Conservation (phyloP, 176 grass and related monocot species). For the Musa acuminata region DNA sequence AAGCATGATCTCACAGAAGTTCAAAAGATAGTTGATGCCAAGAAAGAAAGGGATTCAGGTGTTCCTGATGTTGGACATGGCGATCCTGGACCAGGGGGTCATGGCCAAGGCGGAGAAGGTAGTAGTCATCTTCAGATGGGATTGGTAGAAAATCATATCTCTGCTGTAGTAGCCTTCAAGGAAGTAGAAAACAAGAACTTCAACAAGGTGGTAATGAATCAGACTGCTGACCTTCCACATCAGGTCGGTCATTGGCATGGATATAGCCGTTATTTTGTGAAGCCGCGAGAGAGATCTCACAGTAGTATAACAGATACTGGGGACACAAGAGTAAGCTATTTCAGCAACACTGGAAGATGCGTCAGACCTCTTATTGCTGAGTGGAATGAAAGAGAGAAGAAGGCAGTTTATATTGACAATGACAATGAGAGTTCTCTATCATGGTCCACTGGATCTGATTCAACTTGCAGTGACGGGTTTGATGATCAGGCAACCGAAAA, state of each 20-base stretch:
- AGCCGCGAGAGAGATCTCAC: background rate
- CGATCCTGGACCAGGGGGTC: background rate
- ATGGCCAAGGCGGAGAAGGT: background rate
- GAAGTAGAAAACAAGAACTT: background rate
- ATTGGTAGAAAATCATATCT: background rate
- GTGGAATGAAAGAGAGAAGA: constrained; percentile 10
- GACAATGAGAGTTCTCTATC: constrained; percentile 7
- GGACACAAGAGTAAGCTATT: background rate
- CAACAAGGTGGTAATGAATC: background rate
- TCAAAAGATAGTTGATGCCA: background rate
- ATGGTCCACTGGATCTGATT: constrained; percentile 8
- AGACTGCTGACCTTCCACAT: background rate
- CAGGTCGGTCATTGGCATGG: background rate
- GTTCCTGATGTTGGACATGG: background rate
- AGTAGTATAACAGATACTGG: background rate
- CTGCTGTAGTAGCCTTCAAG: background rate
- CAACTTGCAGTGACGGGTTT: constrained; percentile 8
- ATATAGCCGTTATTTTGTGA: constrained; percentile 1
- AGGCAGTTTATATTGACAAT: background rate
- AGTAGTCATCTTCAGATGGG: background rate
- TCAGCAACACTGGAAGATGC: background rate
- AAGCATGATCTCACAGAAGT: background rate
- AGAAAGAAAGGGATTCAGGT: background rate
- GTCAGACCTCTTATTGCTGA: background rate
- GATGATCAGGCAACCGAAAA: background rate